Evolutionary conservation across 2,329 filamentous ascomycete species (phyloP).

Genomic region (Epichloe sylvatica): DNA sequence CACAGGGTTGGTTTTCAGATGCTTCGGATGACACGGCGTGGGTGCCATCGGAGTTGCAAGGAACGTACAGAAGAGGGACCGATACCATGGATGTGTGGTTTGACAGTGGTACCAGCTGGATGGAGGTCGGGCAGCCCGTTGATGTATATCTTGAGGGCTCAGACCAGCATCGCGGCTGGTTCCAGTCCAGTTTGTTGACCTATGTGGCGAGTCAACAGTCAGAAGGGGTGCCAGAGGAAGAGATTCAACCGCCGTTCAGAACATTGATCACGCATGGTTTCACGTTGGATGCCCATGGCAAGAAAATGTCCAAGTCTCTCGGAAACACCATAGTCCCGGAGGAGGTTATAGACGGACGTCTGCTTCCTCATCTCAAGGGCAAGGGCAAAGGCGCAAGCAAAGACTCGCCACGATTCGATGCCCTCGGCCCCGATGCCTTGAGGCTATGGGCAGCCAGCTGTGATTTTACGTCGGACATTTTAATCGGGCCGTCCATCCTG

Average conservation of each 20-base stretch:
- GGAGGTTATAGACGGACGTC: slow-evolving; percentile 71
- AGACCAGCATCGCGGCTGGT: slow-evolving; percentile 96
- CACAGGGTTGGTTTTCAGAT: slow-evolving; percentile 94
- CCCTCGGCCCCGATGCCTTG: slow-evolving; percentile 72
- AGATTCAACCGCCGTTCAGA: slow-evolving; percentile 54
- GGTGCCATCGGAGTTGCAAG: slow-evolving; percentile 52
- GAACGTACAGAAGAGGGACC: slow-evolving; percentile 56
- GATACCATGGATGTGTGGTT: slow-evolving; percentile 99
- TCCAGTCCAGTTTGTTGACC: slow-evolving; percentile 88
- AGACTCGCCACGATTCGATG: slow-evolving; percentile 38
- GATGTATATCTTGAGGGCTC: slow-evolving; percentile 90
- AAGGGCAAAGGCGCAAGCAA: slow-evolving; percentile 23
- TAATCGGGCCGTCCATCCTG: slow-evolving; percentile 65
- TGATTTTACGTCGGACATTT: slow-evolving; percentile 80
- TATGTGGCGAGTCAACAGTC: slow-evolving; percentile 52
- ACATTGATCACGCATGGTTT: slow-evolving; percentile 93
- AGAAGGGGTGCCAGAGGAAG: slow-evolving; percentile 13
- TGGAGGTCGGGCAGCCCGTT: slow-evolving; percentile 41
- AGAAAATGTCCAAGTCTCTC: slow-evolving; percentile 97
- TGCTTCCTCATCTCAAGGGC: slow-evolving; percentile 55
- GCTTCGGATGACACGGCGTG: slow-evolving; percentile 59
- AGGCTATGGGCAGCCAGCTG: slow-evolving; percentile 84
- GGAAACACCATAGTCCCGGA: slow-evolving; percentile 74
- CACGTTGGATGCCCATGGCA: slow-evolving; percentile 74
- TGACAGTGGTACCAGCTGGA: slow-evolving; percentile 94